A percentile compares a stretch with the other conserved stretches of the same genome.
phyloP scores from a whole-genome alignment of 73 alveolate species.

The Paramecium biaurelia region DNA sequence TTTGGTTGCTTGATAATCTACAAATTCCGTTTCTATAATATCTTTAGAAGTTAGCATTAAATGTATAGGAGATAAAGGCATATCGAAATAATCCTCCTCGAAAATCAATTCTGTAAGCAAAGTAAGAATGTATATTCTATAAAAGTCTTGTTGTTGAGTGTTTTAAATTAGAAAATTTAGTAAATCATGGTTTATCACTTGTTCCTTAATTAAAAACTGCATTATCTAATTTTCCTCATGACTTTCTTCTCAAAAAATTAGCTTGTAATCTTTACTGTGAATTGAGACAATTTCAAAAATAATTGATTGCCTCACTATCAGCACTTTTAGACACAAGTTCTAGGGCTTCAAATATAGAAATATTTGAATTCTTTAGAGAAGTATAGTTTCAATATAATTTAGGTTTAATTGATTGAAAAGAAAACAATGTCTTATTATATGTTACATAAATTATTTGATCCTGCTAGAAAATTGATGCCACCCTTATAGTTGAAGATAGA shows the following conservation, averaged over 20 bases:
- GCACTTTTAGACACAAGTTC: neutral
- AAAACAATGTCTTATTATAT: constrained; percentile 17
- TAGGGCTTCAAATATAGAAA: constrained; percentile 13
- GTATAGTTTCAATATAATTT: neutral
- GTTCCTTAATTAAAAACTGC: constrained; percentile 40
- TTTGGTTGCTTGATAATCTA: constrained; percentile 16
- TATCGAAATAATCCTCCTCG: neutral
- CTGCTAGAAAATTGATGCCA: constrained; percentile 26
- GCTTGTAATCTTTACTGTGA: constrained; percentile 46
- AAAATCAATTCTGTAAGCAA: neutral
- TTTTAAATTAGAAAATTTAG: constrained; percentile 32
- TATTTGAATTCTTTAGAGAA: constrained; percentile 42
- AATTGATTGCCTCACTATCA: neutral
- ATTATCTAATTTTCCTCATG: constrained; percentile 34
- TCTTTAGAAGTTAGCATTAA: constrained; percentile 2
- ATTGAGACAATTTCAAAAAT: neutral
- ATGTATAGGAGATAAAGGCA: neutral
- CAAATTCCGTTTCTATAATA: constrained; percentile 20
- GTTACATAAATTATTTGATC: constrained; percentile 38
- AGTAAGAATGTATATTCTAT: neutral
- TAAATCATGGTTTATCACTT: constrained; percentile 35
- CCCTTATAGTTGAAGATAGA: constrained; percentile 15
- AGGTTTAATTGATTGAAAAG: constrained; percentile 30
- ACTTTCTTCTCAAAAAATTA: constrained; percentile 30
- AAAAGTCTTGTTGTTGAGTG: constrained; percentile 20